A percentile compares a stretch with the other conserved stretches of the same genome.
Conservation (phyloP, 306 rosid species). For the Citrullus mucosospermus region DNA sequence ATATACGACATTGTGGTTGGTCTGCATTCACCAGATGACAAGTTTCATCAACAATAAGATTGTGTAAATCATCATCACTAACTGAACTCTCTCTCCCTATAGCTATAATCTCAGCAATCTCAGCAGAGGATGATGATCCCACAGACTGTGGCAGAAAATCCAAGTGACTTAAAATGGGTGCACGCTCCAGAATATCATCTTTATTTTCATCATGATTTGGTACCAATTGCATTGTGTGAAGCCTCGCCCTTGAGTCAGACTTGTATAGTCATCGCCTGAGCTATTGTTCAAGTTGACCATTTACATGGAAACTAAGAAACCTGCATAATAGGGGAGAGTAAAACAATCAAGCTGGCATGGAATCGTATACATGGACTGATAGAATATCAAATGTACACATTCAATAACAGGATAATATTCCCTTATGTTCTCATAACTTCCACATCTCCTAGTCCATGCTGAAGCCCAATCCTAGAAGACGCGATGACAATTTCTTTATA, state of each 20-base stretch:
- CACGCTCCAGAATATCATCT: conserved; percentile 48
- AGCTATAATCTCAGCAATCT: conserved; percentile 76
- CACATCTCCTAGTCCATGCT: neutral
- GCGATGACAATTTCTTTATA: neutral
- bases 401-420: neutral
- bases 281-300: conserved; percentile 39
- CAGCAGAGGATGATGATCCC: conserved; percentile 56
- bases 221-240: conserved; percentile 66
- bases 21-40: conserved; percentile 52
- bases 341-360: neutral
- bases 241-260: conserved; percentile 25
- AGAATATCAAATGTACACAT: neutral
- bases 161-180: conserved; percentile 66
- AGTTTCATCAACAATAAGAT: conserved; percentile 35
- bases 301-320: conserved; percentile 33
- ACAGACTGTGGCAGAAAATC: conserved; percentile 22
- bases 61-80: conserved; percentile 28
- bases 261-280: conserved; percentile 36
- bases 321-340: conserved; percentile 24
- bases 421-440: neutral
- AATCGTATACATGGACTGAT: neutral
- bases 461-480: neutral
- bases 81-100: conserved; percentile 19
- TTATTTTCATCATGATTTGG: conserved; percentile 39
- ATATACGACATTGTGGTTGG: conserved; percentile 85